phyloP scores from a whole-genome alignment of 371 early-diverging fungal species.

The Mortierella sp. region DNA sequence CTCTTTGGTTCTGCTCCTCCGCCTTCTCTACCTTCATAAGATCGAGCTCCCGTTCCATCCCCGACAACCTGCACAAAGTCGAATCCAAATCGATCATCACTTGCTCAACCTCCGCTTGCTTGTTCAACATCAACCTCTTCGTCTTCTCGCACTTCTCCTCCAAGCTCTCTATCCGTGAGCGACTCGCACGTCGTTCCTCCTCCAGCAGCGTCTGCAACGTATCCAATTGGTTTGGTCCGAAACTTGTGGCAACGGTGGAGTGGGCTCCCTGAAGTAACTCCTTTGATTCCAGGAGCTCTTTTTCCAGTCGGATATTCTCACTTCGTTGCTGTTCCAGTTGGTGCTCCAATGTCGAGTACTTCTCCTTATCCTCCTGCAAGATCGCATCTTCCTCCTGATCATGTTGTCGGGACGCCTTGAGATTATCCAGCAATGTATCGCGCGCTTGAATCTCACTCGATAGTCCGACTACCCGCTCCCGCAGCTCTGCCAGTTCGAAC shows the following conservation, averaged over 20 bases:
- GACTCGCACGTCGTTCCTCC: slow-evolving; percentile 16
- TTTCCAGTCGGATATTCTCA: background rate
- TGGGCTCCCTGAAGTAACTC: background rate
- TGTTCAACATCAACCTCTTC: slow-evolving; percentile 16
- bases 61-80: background rate
- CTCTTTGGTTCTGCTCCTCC: background rate
- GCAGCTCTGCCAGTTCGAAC: slow-evolving; percentile 9
- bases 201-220: background rate
- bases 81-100: slow-evolving; percentile 18
- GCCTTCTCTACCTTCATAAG: background rate
- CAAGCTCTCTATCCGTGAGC: background rate
- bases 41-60: slow-evolving; percentile 10
- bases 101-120: slow-evolving; percentile 26
- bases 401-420: background rate
- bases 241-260: background rate
- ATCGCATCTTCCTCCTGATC: background rate
- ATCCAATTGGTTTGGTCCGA: background rate
- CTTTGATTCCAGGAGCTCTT: background rate
- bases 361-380: background rate
- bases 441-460: slow-evolving; percentile 2
- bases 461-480: background rate
- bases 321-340: slow-evolving; percentile 22
- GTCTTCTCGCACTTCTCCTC: slow-evolving; percentile 9
- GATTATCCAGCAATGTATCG: background rate
- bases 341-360: background rate